Evolutionary conservation across 2,329 filamentous ascomycete genomes (phyloP).

Genomic region (Colletotrichum musae): DNA sequence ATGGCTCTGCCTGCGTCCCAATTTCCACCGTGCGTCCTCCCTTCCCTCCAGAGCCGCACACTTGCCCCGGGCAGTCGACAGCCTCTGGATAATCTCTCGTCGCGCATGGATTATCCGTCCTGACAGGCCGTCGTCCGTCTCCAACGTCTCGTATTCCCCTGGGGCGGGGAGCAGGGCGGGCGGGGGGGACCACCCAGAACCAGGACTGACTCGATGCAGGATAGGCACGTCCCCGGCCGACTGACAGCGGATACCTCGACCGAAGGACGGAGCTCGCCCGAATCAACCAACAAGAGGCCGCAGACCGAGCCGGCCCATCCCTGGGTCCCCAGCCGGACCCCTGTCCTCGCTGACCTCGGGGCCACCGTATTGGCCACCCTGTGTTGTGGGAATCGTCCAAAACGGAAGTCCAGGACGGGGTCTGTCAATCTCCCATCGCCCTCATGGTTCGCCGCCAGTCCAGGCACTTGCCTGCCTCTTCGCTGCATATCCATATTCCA

Average conservation of each 20-base stretch:
- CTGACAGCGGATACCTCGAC: conserved; percentile 40
- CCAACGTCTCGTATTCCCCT: conserved; percentile 38
- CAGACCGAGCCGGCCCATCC: conserved; percentile 28
- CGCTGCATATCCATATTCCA: conserved; percentile 41
- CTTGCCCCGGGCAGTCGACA: conserved; percentile 23
- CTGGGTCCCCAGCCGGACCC: conserved; percentile 15
- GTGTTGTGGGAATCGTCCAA: conserved; percentile 33
- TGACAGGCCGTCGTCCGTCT: conserved; percentile 32
- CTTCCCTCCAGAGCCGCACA: too few species aligned
- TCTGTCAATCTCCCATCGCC: conserved; percentile 37
- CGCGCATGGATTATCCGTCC: conserved; percentile 35
- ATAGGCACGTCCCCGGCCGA: conserved; percentile 31
- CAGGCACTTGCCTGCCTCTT: conserved; percentile 35
- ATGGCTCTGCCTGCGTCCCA: conserved; percentile 1
- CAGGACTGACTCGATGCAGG: conserved; percentile 40
- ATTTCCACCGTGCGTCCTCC: conserved; percentile 18
- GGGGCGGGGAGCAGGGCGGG: too few species aligned
- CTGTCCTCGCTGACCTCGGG: conserved; percentile 19
- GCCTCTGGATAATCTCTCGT: conserved; percentile 35
- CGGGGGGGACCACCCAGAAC: conserved; percentile 25
- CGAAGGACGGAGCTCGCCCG: conserved; percentile 38
- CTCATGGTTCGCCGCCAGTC: conserved; percentile 37
- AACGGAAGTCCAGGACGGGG: conserved; percentile 36
- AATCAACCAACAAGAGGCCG: conserved; percentile 36
- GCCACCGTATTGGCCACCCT: conserved; percentile 39